phyloP scores from a whole-genome alignment of 169 alveolate species.

The Babesia gibsoni region DNA sequence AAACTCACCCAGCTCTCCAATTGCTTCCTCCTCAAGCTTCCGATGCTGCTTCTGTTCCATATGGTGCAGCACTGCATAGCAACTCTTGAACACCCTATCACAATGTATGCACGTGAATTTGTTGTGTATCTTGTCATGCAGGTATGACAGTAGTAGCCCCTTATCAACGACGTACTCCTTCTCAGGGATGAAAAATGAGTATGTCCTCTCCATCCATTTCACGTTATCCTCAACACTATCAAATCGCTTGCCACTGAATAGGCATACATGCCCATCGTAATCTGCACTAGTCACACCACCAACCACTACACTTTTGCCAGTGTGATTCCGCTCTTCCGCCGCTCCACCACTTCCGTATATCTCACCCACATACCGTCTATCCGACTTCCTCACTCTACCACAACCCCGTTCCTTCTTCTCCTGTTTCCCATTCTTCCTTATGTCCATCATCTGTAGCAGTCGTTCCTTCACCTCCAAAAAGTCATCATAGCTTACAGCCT shows the following conservation, averaged over 20 bases:
- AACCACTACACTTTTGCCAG: no score
- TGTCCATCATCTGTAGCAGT: conserved; percentile 27
- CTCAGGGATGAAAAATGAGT: conserved; percentile 69
- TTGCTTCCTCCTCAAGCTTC: conserved; percentile 47
- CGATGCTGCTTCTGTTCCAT: conserved; percentile 73
- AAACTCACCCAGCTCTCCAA: conserved; percentile 40
- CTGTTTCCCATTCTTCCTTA: conserved; percentile 1
- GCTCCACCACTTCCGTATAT: no score
- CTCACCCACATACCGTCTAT: no score
- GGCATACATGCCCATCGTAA: conserved; percentile 26
- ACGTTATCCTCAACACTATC: conserved; percentile 29
- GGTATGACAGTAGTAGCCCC: conserved; percentile 62
- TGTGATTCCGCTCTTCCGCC: no score
- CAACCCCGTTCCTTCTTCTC: conserved; percentile 6
- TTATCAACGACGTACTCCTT: conserved; percentile 63
- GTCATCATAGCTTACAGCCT: conserved; percentile 33
- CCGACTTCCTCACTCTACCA: no score
- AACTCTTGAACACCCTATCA: conserved; percentile 53
- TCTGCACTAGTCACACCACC: conserved; percentile 9
- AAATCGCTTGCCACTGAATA: conserved; percentile 36
- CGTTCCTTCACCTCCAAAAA: conserved; percentile 24
- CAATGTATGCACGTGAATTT: conserved; percentile 70
- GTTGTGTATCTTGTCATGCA: conserved; percentile 66
- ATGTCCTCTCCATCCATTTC: conserved; percentile 43
- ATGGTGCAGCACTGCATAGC: conserved; percentile 72